Conservation (phyloP, 495 filamentous ascomycete species). For the Ascobolus immersus region DNA sequence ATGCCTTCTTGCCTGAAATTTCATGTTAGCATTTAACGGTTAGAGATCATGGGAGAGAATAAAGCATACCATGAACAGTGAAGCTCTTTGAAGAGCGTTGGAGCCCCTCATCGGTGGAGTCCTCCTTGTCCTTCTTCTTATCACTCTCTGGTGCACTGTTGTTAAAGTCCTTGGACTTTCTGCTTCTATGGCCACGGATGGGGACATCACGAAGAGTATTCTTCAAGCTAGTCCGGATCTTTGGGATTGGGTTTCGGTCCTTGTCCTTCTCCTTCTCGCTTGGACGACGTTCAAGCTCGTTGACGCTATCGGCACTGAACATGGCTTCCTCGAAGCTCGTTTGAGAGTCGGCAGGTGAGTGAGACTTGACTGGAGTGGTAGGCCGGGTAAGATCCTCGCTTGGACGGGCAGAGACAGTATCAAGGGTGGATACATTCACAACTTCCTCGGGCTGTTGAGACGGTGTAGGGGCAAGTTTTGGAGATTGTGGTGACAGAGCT, state of each 20-base stretch:
- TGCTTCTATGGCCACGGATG: conserved; percentile 36
- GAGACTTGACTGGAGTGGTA: too few species aligned
- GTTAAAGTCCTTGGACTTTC: conserved; percentile 48
- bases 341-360: too few species aligned
- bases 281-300: too few species aligned
- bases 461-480: too few species aligned
- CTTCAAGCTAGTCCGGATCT: conserved; percentile 69
- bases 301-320: too few species aligned
- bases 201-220: conserved; percentile 72
- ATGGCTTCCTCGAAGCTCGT: too few species aligned
- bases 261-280: conserved; percentile 15
- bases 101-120: conserved; percentile 35
- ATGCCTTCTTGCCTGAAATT: conserved; percentile 58
- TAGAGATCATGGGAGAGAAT: conserved; percentile 3
- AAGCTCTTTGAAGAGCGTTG: conserved; percentile 62
- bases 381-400: too few species aligned
- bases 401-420: too few species aligned
- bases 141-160: conserved; percentile 39
- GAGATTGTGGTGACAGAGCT: too few species aligned
- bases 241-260: conserved; percentile 27
- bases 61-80: conserved; percentile 44
- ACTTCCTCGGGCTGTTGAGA: too few species aligned
- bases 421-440: too few species aligned
- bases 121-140: conserved; percentile 33
- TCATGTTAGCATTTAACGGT: conserved; percentile 1